Evolutionary conservation across 1,284 basidiomycete species (phyloP), one percentile per base, ranked within the genome.

Genomic region (Rugosomyces carneus): DNA sequence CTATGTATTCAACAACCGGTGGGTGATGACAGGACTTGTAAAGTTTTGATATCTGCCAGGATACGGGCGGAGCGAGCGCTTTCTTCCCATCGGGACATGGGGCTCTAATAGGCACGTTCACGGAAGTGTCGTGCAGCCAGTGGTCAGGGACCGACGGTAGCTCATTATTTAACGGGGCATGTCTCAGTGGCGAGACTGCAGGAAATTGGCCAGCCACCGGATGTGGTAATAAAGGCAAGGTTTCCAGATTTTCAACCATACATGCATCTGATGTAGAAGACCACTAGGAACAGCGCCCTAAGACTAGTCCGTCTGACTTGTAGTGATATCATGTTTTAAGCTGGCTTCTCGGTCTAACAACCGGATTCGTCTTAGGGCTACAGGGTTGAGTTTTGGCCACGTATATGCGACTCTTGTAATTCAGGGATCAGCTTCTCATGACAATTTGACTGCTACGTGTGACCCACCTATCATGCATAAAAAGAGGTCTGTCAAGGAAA

Each of bases 11-110:
- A 13, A 2, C 18, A 19, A 15, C 36, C 9, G 5, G 9, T 36
- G 13, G 5, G n/a, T 7, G 9, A 42, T 35, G 19, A 26, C 36
- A 10, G 15, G 21, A 40, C 11, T n/a, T 31, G 13, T 10, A 9
- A 35, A 78, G 75, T 59, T 81, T 81, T 56, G 78, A 81, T 57
- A 70, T 81, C 24, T 80, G 78, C 55, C 64, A 74, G 48, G 79
- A 80, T 53, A 76, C 74, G 9, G 77, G 78, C 38, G 75, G 73
- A 21, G 54, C 73, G 2, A 55, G 40, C 2, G 67, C 65, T 11
- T 81, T 81, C 65, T 81, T 81, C 72, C 76, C 77, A 2, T 69
- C 67, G 2, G 72, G 70, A 0, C 75, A 74, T 52, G 72, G 71
- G 11, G 77, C 78, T 11, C 60, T 80, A 45, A 68, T 68, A 5